Base-by-base conservation (phyloP, 768 basidiomycete genomes). In the Crucibulum laeve region DNA sequence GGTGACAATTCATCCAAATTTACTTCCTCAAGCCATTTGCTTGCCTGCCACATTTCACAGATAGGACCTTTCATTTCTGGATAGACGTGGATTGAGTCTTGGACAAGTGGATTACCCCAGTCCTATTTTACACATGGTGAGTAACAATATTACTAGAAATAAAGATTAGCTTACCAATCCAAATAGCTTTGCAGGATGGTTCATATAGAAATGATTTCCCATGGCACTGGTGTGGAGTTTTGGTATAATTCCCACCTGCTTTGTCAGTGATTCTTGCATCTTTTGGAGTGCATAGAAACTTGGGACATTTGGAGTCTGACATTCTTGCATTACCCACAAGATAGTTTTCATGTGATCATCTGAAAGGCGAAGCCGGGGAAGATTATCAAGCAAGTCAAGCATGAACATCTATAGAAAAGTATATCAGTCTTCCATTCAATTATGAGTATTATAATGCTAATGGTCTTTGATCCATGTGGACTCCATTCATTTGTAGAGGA, bases 261-360 rank as follows among this genome's bases (percentile, higher is more conserved):
- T 24, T 8, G 25, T 42, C 11, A 49, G 32, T 19, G 17, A 2
- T 14, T 2, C 22, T 21, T 49, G 48, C 21, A 28, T 21, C 24
- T 49, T 49, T n/a, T 38, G 39, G 14, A 49, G 40, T 14, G 30
- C 38, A 13, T 24, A 26, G 36, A 49, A 49, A 4, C 56, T 45
- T 4, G 64, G 66, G 0, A 68, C 61, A 48, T 63, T 48, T 7
- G 50, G 53, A 34, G 57, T 56, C 5, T 57, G 53, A 30, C 53
- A 58, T 39, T 65, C 54, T 3, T 47, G 43, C 62, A 67, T 62
- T 2, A 55, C 54, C 63, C 62, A 66, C 0, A 67, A 41, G 28
- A 67, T 55, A 10, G 50, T 34, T 35, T 60, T 56, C 8, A 68
- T 24, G 5, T 63, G 64, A 35, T 60, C 57, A 38, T 59, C 56